Evolutionary conservation across 2,329 filamentous ascomycete genomes (phyloP).

Genomic region (Ascosphaera pollenicola): DNA sequence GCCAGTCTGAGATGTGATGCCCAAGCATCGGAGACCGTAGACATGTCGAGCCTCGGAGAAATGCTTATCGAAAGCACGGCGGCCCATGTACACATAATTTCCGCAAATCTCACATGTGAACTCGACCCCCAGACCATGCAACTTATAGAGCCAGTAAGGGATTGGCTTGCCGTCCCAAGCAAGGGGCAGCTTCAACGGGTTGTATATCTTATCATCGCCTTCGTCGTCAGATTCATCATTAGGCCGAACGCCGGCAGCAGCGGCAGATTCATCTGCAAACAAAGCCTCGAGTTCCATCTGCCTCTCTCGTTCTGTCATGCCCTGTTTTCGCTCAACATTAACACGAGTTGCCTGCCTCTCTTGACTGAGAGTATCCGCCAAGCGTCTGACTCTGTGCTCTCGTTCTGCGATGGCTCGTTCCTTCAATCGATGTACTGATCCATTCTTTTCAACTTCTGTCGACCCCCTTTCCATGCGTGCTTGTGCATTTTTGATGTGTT

Average conservation of each 20-base stretch:
- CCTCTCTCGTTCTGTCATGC: slow-evolving; percentile 91
- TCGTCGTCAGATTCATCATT: slow-evolving; percentile 47
- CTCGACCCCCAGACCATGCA: slow-evolving; percentile 86
- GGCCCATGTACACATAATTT: slow-evolving; percentile 97
- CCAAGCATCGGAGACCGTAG: slow-evolving; percentile 80
- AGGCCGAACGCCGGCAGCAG: slow-evolving; percentile 18
- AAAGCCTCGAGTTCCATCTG: slow-evolving; percentile 83
- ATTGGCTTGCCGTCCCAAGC: slow-evolving; percentile 99
- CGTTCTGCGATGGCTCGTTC: slow-evolving; percentile 79
- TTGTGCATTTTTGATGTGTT: slow-evolving; percentile 70
- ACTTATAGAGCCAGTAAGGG: slow-evolving; percentile 94
- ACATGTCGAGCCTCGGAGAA: slow-evolving; percentile 90
- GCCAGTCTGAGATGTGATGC: slow-evolving; percentile 64
- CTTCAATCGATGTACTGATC: slow-evolving; percentile 37
- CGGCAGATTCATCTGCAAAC: slow-evolving; percentile 36
- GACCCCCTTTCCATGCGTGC: slow-evolving; percentile 27
- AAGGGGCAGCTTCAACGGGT: slow-evolving; percentile 82
- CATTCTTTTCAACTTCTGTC: slow-evolving; percentile 8
- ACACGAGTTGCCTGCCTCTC: slow-evolving; percentile 76
- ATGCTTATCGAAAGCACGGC: slow-evolving; percentile 92
- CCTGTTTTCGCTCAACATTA: slow-evolving; percentile 89
- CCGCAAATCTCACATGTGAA: slow-evolving; percentile 93
- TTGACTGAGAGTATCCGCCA: slow-evolving; percentile 63
- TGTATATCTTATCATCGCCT: slow-evolving; percentile 79
- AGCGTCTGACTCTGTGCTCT: slow-evolving; percentile 60